These are phyloP conservation scores for Cyberlindnera sargentensis DNA, from an alignment of 805 yeast genomes.

Conservation along the genomic window DNA sequence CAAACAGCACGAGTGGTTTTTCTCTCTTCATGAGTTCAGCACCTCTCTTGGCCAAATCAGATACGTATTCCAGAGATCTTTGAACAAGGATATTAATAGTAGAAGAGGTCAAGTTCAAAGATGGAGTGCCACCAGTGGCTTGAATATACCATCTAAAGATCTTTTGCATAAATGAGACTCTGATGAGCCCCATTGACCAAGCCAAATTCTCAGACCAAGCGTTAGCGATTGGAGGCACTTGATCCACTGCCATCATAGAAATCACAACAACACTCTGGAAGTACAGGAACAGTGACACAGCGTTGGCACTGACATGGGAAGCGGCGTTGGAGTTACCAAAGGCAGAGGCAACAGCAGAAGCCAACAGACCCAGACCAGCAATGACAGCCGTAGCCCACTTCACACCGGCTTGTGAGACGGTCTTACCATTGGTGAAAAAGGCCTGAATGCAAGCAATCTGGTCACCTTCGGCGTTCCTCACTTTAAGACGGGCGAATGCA, in stretches of 20 bases:
- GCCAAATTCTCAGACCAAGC: slow-evolving; percentile 90
- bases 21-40: slow-evolving; percentile 30
- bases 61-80: slow-evolving; percentile 37
- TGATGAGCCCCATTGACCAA: slow-evolving; percentile 92
- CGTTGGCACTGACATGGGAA: slow-evolving; percentile 80
- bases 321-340: slow-evolving; percentile 88
- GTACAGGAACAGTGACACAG: slow-evolving; percentile 75
- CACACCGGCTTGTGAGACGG: slow-evolving; percentile 91
- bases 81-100: slow-evolving; percentile 71
- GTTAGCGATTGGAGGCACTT: slow-evolving; percentile 86
- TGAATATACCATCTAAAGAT: slow-evolving; percentile 81
- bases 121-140: slow-evolving; percentile 83
- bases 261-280: slow-evolving; percentile 85
- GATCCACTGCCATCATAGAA: slow-evolving; percentile 76
- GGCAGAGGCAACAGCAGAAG: slow-evolving; percentile 76
- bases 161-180: slow-evolving; percentile 74
- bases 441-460: slow-evolving; percentile 92
- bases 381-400: slow-evolving; percentile 92
- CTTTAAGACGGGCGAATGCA: slow-evolving; percentile 66
- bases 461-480: slow-evolving; percentile 47
- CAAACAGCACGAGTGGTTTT: slow-evolving; percentile 30
- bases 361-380: slow-evolving; percentile 79
- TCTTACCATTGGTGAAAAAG: slow-evolving; percentile 74
- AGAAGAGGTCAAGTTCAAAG: slow-evolving; percentile 53
- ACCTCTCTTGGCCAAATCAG: slow-evolving; percentile 24